phyloP scores from a whole-genome alignment of 768 basidiomycete genomes.

The Suillus paluster region DNA sequence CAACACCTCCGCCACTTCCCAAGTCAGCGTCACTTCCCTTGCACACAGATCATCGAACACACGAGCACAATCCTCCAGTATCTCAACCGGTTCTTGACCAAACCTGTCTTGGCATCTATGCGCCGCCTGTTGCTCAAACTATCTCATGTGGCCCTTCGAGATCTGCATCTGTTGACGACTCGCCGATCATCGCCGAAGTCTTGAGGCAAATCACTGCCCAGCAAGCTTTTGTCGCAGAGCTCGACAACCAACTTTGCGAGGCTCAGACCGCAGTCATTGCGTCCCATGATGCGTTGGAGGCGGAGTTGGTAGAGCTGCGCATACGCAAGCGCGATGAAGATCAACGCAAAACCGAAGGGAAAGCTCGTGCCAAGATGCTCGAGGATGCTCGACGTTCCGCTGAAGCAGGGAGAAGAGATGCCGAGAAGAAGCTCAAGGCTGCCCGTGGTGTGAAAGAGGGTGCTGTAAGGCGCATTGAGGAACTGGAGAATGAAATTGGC shows the following conservation, averaged over 20 bases:
- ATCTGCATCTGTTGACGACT: slow-evolving; percentile 53
- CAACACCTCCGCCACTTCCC: slow-evolving; percentile 83
- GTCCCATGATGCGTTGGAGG: slow-evolving; percentile 67
- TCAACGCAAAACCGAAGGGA: slow-evolving; percentile 72
- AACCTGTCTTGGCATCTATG: slow-evolving; percentile 30
- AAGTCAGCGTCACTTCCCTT: slow-evolving; percentile 81
- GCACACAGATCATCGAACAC: slow-evolving; percentile 53
- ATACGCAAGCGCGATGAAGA: slow-evolving; percentile 86
- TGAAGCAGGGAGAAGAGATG: slow-evolving; percentile 80
- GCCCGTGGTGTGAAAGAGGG: slow-evolving; percentile 67
- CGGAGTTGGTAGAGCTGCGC: slow-evolving; percentile 74
- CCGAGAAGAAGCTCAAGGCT: slow-evolving; percentile 85
- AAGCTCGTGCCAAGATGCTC: slow-evolving; percentile 79
- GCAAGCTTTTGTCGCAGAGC: slow-evolving; percentile 65
- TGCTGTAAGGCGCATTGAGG: slow-evolving; percentile 58
- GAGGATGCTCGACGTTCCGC: slow-evolving; percentile 88
- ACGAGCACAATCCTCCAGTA: slow-evolving; percentile 28
- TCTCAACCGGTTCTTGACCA: slow-evolving; percentile 31
- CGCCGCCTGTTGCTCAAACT: slow-evolving; percentile 27
- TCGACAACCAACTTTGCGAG: slow-evolving; percentile 71
- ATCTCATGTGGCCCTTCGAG: slow-evolving; percentile 28
- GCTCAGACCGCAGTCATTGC: slow-evolving; percentile 58
- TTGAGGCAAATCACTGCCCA: slow-evolving; percentile 71
- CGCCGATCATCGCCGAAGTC: slow-evolving; percentile 74
- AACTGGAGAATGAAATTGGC: slow-evolving; percentile 65